Base-by-base conservation (phyloP, 768 basidiomycete species). In the Lentinula edodes region DNA sequence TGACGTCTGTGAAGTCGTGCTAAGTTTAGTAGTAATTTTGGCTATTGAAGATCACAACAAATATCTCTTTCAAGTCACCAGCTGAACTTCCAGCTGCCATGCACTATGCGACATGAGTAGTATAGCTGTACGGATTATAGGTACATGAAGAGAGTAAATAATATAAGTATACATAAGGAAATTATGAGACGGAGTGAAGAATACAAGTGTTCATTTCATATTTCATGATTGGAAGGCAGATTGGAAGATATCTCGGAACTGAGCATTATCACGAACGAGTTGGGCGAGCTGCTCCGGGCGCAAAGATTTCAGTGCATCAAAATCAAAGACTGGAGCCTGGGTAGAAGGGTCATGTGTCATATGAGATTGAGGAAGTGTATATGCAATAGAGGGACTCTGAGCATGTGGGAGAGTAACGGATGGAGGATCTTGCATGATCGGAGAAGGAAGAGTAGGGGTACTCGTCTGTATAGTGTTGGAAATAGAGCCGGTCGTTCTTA, bases 301-400 rank as follows among this genome's bases (percentile, higher is more conserved):
- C 48, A 59, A 38, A 50, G 58, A 6, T 41, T 46, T 51, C 28
- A 59, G 46, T 7, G 58, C 46, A n/a, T 59, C 45, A 18, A 59
- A 59, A 51, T 59, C 58, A 35, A 38, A 34, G n/a, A 48, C 23
- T 35, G 58, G 15, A 32, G 32, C 32, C 43, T 59, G 6, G n/a
- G n/a, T 3, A 16, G 43, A 18, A 18, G 42, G 10, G 6, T 23
- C 13, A 12, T 48, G 7, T 39, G 45, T 7, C 45, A n/a, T 46
- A 46, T 16, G 39, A 13, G 39, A 8, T 16, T 56, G 39, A 28
- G 55, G 23, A 41, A 23, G 35, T 35, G 41, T 18, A 36, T 9
- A 13, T 50, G 58, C 20, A 12, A 48, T 20, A 34, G 54, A 39
- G 13, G 23, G 3, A 23, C n/a, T 32, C 16, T 34, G 36, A 39